Base-by-base conservation (phyloP, 1,284 basidiomycete species). In the Vanrija pseudolonga region DNA sequence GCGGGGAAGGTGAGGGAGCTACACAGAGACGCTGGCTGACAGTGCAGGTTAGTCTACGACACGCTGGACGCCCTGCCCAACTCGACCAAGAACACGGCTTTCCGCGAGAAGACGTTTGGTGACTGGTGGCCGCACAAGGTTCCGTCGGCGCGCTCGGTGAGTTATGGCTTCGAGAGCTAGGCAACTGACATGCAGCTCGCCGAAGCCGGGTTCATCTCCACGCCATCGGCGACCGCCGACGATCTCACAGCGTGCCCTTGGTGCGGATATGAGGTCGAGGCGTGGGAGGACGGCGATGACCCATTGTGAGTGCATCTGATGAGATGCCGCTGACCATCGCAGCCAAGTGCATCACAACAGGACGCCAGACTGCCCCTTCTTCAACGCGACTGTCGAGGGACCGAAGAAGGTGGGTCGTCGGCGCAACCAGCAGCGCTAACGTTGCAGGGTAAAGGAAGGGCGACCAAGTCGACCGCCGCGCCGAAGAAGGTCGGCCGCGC, bases 211-310 rank as follows among this genome's bases (percentile, higher is more conserved):
- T 92, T 92, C 64, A 81, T 89, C 0, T 89, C 82, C 65, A 84
- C 83, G 2, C 87, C 89, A 0, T 70, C 77, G 12, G 64, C 77
- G 4, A 84, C 81, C 3, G 85, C 88, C 55, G 58, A 62, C 23
- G 90, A 93, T 68, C 83, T 84, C 0, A 88, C 84, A 0, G 83
- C 83, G 0, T 93, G 90, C 69, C 78, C 90, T 3, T 88, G 90
- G 63, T 93, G 90, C 69, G 78, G 83, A 44, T 79, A 86, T 38
- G 80, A 84, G 4, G 80, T 91, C 3, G 84, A 84, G 54, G 88
- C 87, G 6, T 93, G 90, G 90, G 88, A 90, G 54, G 77, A 79
- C 36, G 82, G 81, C 12, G 90, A 93, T 68, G 84, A 91, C 68
- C 90, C 90, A 20, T 72, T 84, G 90, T 66, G 39, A 32, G 67